Evolutionary conservation across 192 early-diverging fungal genomes (phyloP), one percentile per base, ranked within the genome.

Genomic region (Martensiomyces pterosporus): DNA sequence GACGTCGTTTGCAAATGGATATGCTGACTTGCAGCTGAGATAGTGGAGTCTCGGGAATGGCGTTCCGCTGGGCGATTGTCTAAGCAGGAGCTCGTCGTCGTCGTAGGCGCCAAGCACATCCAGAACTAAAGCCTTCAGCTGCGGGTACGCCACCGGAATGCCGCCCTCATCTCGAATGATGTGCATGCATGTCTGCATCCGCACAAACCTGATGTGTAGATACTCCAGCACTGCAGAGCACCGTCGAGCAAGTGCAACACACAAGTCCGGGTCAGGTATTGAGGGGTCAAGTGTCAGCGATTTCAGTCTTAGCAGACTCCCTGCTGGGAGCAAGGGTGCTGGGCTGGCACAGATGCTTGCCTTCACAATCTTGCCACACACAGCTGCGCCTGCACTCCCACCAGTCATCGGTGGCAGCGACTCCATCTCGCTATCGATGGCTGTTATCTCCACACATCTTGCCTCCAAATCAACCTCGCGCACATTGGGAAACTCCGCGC

Each of bases 1-100:
- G 1, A 54, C 34, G 24, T 39, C 38, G 18, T 65, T 51, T 10
- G 63, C 29, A 35, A 65, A 65, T 9, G 63, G 63, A 21, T 65
- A 65, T 10, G 47, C 27, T 14, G 43, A 45, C 29, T 29, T 32
- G 39, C 63, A 65, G 24, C 25, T 23, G 24, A 65, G 25, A 43
- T 49, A 24, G 8, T 43, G 23, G 3, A 65, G 50, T 5, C 10
- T 29, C 17, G 63, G 63, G 38, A 65, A 64, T 19, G 54, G 43
- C 0, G 4, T 19, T 5, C 44, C 49, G 4, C 10, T 4, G 4
- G 37, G 22, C 2, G 41, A 2, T 3, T 8, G 10, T 29, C 57
- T 29, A 1, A 22, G 32, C 9, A 23, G 42, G 33, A 46, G 26
- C 35, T 26, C 43, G 7, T 23, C n/a, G 23, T 26, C 21, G 36